Evolutionary conservation across 2,329 filamentous ascomycete species (phyloP), one percentile per base, ranked within the genome.

Genomic region (Arachnomyces sp.): DNA sequence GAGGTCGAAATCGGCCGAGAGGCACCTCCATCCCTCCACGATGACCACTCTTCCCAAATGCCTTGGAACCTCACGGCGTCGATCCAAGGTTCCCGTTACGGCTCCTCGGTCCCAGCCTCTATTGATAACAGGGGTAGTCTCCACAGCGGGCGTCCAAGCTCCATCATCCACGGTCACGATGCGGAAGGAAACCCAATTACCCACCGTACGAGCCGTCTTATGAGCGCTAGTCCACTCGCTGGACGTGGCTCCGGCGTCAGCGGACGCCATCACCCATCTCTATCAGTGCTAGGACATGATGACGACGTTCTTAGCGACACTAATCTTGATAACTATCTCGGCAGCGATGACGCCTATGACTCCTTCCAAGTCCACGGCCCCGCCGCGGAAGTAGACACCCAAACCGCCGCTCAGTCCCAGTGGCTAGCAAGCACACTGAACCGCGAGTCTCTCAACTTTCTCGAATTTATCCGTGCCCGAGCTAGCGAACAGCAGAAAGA

Each of bases 1-100:
- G 74, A 74, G 7, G 59, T 82, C 14, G 87, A 93, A 58, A 61
- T 86, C 16, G 84, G 81, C 14, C 78, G 86, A 61, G 77, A 85
- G 31, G 82, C 76, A 1, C 75, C 71, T 1, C 72, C 76, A 1
- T 74, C 77, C 6, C 72, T 92, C 39, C 76, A 78, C 3, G 84
- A 93, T 43, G 75, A 81, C 39, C 74, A 75, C 18, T 76, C 77
- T 16, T 77, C 74, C 3, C 65, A 73, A n/a, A 78, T 84, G 71
- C 81, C 81, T 8, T 85, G 81, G 81, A 84, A 84, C 47, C 63
- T 74, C 33, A 75, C 69, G 6, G 69, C 73, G 3, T 78, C 75
- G 2, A 53, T 71, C 3, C 67, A 71, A 38, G 72, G 72, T 38
- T 79, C 76, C 33, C 68, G 64, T 17, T 62, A 67, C 16, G 69